Evolutionary conservation across 2,329 filamentous ascomycete species (phyloP), one percentile per base, ranked within the genome.

Genomic region (Mycogone perniciosa): DNA sequence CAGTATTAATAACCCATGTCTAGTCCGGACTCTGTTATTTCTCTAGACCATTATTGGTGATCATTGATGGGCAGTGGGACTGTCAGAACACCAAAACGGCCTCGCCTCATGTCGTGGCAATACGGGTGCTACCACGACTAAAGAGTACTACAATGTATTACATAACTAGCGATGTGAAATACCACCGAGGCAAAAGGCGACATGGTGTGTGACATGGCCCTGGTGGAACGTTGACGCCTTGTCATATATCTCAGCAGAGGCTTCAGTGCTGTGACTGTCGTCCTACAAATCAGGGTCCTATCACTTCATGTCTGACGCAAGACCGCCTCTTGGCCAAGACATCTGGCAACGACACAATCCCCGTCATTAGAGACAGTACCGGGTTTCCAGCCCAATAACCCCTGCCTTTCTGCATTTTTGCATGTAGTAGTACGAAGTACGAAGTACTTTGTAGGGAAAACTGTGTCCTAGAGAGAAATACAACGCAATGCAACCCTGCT

Each of bases 321-420:
- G 41, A 30, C 47, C 47, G 45, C 35, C 31, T 11, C 30, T 43
- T 49, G 46, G 31, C 39, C 38, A 49, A 43, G 46, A 37, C 46
- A 20, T 37, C 46, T 26, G 37, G 31, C 31, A 37, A 41, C 41
- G 44, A 42, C 34, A 30, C 20, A 44, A 35, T 43, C 48, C 48
- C 39, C 43, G 44, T 30, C 38, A 31, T 27, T 47, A 26, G 43
- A 41, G 43, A n/a, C 44, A 8, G 27, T 31, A 51, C 41, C 47
- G 47, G 46, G 44, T 46, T 46, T 42, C 48, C 41, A 44, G 41
- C 39, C 47, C 47, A 50, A 50, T 46, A 13, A 43, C 48, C 48
- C 48, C 48, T 51, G 48, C 41, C 47, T 20, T 33, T 39, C 31
- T 42, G 38, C 43, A 42, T 33, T 35, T 46, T 4, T 37, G 34